Base-by-base conservation (phyloP, 129 eudicot genomes). In the Erigeron canadensis region DNA sequence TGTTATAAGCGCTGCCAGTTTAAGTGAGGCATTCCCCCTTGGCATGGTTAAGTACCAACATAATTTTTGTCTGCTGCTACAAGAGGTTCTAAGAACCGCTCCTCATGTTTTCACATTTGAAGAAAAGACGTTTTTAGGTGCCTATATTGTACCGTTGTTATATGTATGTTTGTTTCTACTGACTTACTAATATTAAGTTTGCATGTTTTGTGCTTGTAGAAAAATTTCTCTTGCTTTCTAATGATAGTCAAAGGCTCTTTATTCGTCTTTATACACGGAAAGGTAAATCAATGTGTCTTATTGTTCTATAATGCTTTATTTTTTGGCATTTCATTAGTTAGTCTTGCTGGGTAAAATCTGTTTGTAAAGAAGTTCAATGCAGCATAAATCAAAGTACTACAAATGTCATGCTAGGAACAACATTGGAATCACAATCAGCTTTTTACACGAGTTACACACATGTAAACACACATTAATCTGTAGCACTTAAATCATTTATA, bases 181-280 rank as follows among this genome's bases (percentile, higher is more conserved):
- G 22, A 73, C 38, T 8, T 63, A 70, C 69, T 70, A 21, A 37
- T 48, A 42, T 65, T 55, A 75, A 56, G 1, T 18, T 55, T 61
- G 41, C 23, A 17, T 63, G 53, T 67, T 77, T 67, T 43, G 59
- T 56, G 65, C 55, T 68, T 73, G 78, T 90, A 93, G 98, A 93
- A 63, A 75, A 81, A 42, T 89, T 89, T 50, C 6, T 56, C 17
- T 74, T 86, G 55, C 91, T 93, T 79, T 81, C 95, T 71, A 87
- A 87, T 82, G 98, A 93, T 64, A 80, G 95, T 70, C 88, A 89
- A 78, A 84, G 90, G 77, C 96, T 93, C 56, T 93, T 93, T 72
- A 78, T 85, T 46, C 95, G 98, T 62, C 90, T 93, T 21, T 87
- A 93, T 75, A 87, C 92, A 50, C 85, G 98, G 61, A 93, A 93